Conservation (phyloP, 2,329 filamentous ascomycete genomes). For the Alternaria viburni region DNA sequence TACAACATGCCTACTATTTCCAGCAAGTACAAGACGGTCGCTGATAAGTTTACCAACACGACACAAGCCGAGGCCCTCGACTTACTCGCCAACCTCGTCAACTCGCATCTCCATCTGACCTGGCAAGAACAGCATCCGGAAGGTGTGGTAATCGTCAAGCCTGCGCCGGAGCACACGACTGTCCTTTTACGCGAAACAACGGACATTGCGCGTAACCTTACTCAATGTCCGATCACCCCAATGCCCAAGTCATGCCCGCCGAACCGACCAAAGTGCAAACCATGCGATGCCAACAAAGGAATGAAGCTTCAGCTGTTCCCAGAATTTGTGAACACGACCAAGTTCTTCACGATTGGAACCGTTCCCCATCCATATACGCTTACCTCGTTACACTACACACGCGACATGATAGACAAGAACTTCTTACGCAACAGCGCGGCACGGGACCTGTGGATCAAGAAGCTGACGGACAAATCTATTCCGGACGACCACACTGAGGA, state of each 20-base stretch:
- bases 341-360: slow-evolving; percentile 80
- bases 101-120: slow-evolving; percentile 80
- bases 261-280: slow-evolving; percentile 74
- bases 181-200: slow-evolving; percentile 72
- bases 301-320: slow-evolving; percentile 71
- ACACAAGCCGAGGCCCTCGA: slow-evolving; percentile 65
- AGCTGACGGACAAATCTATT: slow-evolving; percentile 73
- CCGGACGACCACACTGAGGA: slow-evolving; percentile 67
- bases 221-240: slow-evolving; percentile 75
- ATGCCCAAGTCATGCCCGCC: slow-evolving; percentile 82
- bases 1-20: slow-evolving; percentile 72
- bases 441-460: slow-evolving; percentile 80
- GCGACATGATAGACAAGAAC: slow-evolving; percentile 52
- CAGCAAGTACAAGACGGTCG: slow-evolving; percentile 69
- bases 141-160: slow-evolving; percentile 83
- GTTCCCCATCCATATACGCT: slow-evolving; percentile 93
- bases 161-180: slow-evolving; percentile 76
- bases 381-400: slow-evolving; percentile 67
- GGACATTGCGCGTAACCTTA: slow-evolving; percentile 75
- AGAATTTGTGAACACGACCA: slow-evolving; percentile 73
- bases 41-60: slow-evolving; percentile 63
- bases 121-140: slow-evolving; percentile 81
- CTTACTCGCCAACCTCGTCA: slow-evolving; percentile 76
- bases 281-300: slow-evolving; percentile 68
- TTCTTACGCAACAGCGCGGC: slow-evolving; percentile 64